These are phyloP conservation scores for Babesia ovata DNA, from an alignment of 169 alveolate genomes.

Conservation along the genomic window DNA sequence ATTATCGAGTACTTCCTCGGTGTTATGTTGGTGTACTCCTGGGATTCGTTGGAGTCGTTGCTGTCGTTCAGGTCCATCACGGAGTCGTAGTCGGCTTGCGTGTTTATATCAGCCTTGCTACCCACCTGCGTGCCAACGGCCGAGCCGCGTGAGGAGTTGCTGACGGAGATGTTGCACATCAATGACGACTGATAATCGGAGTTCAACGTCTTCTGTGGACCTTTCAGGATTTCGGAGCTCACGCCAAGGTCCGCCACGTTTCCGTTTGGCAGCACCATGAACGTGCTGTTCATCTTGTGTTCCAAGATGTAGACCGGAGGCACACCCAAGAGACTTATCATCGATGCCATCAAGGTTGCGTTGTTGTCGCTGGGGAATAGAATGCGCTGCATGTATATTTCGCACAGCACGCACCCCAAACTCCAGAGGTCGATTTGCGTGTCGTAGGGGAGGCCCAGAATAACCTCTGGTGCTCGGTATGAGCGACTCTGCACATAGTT, in stretches of 20 bases:
- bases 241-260: constrained; percentile 58
- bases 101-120: constrained; percentile 7
- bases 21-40: constrained; percentile 17
- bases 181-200: constrained; percentile 43
- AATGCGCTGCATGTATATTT: constrained; percentile 87
- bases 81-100: constrained; percentile 31
- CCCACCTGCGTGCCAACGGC: constrained; percentile 24
- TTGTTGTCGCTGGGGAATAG: constrained; percentile 85
- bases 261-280: constrained; percentile 66
- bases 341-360: constrained; percentile 81
- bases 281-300: constrained; percentile 67
- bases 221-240: constrained; percentile 36
- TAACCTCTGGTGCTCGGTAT: constrained; percentile 98
- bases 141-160: constrained; percentile 58
- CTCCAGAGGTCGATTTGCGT: constrained; percentile 98
- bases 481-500: constrained; percentile 95
- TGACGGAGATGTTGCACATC: constrained; percentile 51
- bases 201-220: constrained; percentile 6
- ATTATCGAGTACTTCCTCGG: constrained; percentile 33
- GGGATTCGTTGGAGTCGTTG: background rate
- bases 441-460: constrained; percentile 96
- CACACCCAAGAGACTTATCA: constrained; percentile 78
- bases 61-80: constrained; percentile 4
- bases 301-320: constrained; percentile 80
- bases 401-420: constrained; percentile 96